Evolutionary conservation across 1,139 yeast species (phyloP).

Genomic region (Yamadazyma atlantica): DNA sequence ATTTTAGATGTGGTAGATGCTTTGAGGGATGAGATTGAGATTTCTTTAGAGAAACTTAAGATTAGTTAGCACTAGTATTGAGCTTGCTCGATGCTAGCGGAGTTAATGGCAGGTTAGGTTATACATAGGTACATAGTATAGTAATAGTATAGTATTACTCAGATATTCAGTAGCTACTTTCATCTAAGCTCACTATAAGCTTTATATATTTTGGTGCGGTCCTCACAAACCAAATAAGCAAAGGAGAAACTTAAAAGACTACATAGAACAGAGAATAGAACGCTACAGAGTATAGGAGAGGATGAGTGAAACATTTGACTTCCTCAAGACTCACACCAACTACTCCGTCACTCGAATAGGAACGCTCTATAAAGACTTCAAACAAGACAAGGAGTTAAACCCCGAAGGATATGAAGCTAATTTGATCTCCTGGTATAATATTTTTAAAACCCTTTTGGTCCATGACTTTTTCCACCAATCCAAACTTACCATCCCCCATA

Average conservation of each 20-base stretch:
- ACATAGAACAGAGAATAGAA: too few species aligned
- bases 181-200: too few species aligned
- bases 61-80: too few species aligned
- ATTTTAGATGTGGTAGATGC: slow-evolving; percentile 79
- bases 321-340: slow-evolving; percentile 8
- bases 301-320: slow-evolving; percentile 4
- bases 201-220: too few species aligned
- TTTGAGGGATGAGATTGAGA: slow-evolving; percentile 47
- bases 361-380: slow-evolving; percentile 67
- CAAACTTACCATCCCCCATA: slow-evolving; percentile 22
- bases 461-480: slow-evolving; percentile 17
- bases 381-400: slow-evolving; percentile 49
- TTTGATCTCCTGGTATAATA: slow-evolving; percentile 56
- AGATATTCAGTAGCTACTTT: too few species aligned
- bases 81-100: too few species aligned
- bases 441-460: slow-evolving; percentile 24
- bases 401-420: slow-evolving; percentile 74
- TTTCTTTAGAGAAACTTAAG: slow-evolving; percentile 18
- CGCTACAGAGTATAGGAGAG: too few species aligned
- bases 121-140: too few species aligned
- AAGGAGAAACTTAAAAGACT: too few species aligned
- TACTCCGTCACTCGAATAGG: slow-evolving; percentile 41
- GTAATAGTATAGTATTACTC: too few species aligned
- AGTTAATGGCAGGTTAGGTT: slow-evolving; percentile 1
- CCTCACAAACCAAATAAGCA: too few species aligned